These are phyloP conservation scores for Wickerhamiella spandovensis DNA, from an alignment of 805 yeast genomes.

Conservation along the genomic window DNA sequence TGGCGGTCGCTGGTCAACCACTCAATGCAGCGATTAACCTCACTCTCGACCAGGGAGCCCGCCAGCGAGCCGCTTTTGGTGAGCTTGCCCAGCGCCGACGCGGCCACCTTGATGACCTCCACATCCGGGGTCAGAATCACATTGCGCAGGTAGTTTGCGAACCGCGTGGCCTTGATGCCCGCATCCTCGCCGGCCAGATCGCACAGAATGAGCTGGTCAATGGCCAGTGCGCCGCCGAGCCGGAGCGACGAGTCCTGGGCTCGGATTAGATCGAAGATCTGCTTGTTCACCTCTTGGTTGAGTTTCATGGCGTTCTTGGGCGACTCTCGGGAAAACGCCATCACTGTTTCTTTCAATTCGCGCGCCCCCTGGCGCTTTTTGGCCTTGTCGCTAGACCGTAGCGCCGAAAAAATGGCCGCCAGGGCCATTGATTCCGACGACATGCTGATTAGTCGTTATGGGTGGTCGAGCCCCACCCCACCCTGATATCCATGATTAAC, in stretches of 20 bases:
- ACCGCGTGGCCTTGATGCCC: slow-evolving; percentile 77
- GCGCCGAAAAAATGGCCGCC: slow-evolving; percentile 19
- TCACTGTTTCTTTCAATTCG: slow-evolving; percentile 57
- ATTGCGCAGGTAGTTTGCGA: slow-evolving; percentile 76
- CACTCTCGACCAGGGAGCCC: slow-evolving; percentile 85
- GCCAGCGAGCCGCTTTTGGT: slow-evolving; percentile 82
- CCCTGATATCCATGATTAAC: background rate
- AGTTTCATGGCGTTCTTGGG: slow-evolving; percentile 72
- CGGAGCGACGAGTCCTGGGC: slow-evolving; percentile 58
- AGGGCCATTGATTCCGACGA: slow-evolving; percentile 21
- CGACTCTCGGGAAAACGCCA: slow-evolving; percentile 63
- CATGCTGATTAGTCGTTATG: slow-evolving; percentile 23
- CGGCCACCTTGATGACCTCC: slow-evolving; percentile 76
- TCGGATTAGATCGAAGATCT: slow-evolving; percentile 73
- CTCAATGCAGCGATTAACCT: slow-evolving; percentile 78
- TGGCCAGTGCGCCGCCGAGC: slow-evolving; percentile 84
- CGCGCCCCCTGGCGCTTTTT: slow-evolving; percentile 40
- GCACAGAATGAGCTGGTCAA: slow-evolving; percentile 73
- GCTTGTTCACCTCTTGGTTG: slow-evolving; percentile 74
- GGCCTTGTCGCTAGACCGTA: slow-evolving; percentile 17
- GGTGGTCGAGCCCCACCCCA: background rate
- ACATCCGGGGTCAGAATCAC: slow-evolving; percentile 71
- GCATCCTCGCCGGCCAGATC: slow-evolving; percentile 63
- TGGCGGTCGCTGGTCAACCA: slow-evolving; percentile 83
- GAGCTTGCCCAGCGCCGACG: slow-evolving; percentile 72